A percentile compares a stretch with the other conserved stretches of the same genome.
Evolutionary conservation across 2,329 filamentous ascomycete genomes (phyloP).

Genomic region (Aspergillus sp.): DNA sequence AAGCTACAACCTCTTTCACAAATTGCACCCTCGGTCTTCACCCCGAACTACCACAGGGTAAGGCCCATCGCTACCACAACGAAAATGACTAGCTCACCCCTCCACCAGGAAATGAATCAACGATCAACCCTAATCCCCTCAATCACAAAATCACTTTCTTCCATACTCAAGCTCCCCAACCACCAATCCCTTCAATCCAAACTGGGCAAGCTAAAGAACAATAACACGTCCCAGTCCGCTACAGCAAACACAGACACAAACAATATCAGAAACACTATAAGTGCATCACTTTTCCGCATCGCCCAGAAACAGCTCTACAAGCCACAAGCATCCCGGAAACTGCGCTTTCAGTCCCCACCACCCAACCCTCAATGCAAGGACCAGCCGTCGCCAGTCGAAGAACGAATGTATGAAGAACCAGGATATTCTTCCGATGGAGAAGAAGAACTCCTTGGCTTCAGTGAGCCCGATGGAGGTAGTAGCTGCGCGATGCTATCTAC

Average conservation of each 20-base stretch:
- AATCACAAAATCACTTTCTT: slow-evolving; percentile 37
- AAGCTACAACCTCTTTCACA: slow-evolving; percentile 23
- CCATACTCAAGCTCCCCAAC: slow-evolving; percentile 30
- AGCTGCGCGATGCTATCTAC: background rate
- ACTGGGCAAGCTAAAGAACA: slow-evolving; percentile 11
- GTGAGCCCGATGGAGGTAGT: background rate
- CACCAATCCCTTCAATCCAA: slow-evolving; percentile 20
- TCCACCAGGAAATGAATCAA: slow-evolving; percentile 37
- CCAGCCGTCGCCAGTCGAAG: background rate
- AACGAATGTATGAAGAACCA: background rate
- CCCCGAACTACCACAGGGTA: slow-evolving; percentile 33
- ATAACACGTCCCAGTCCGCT: background rate
- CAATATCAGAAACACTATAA: slow-evolving; percentile 25
- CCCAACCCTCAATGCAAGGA: background rate
- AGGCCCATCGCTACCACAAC: background rate
- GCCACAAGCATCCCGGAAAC: slow-evolving; percentile 15
- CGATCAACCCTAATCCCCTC: slow-evolving; percentile 37
- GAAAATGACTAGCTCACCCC: background rate
- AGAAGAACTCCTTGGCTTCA: background rate
- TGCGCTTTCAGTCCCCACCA: slow-evolving; percentile 2
- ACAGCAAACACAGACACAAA: background rate
- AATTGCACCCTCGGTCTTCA: slow-evolving; percentile 35
- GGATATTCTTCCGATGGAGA: background rate
- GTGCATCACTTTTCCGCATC: slow-evolving; percentile 35
- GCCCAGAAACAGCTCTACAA: slow-evolving; percentile 32